Conservation (phyloP, 768 basidiomycete genomes). For the Lactarius akahatsu region DNA sequence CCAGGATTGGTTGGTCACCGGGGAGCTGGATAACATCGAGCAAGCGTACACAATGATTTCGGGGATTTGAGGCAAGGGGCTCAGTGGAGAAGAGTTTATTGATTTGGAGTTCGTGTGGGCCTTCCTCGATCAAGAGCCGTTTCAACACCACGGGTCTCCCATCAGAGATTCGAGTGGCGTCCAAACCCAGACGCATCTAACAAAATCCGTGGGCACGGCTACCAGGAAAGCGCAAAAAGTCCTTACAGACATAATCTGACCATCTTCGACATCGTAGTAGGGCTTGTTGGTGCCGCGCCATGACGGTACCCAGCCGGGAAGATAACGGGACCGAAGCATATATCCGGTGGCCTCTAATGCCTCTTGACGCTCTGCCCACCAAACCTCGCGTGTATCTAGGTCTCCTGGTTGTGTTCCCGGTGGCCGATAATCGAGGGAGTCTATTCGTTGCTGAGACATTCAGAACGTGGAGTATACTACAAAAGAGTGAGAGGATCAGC, state of each 20-base stretch:
- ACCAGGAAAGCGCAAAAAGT: too few species aligned
- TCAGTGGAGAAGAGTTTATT: not conserved
- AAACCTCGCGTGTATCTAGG: not conserved
- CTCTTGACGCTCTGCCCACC: constrained; percentile 13
- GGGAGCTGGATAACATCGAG: not conserved
- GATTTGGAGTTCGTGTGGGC: constrained; percentile 6
- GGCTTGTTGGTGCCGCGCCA: constrained; percentile 3
- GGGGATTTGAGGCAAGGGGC: not conserved
- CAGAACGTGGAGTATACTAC: not conserved
- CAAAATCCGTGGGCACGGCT: not conserved
- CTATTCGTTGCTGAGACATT: not conserved
- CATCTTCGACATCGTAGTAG: not conserved
- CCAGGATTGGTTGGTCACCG: constrained; percentile 18
- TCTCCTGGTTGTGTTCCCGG: not conserved
- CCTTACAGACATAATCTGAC: not conserved
- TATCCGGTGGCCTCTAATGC: constrained; percentile 5
- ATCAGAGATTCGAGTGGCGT: constrained; percentile 1
- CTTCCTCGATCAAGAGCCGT: not conserved
- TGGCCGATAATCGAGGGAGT: not conserved
- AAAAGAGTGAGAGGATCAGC: not conserved
- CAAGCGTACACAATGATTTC: constrained; percentile 8
- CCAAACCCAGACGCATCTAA: not conserved
- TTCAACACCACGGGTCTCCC: constrained; percentile 3
- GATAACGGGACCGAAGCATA: constrained; percentile 13
- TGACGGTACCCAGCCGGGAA: constrained; percentile 8